Evolutionary conservation across 2,329 filamentous ascomycete species (phyloP), one percentile per base, ranked within the genome.

Genomic region (Cordyceps cicadae): DNA sequence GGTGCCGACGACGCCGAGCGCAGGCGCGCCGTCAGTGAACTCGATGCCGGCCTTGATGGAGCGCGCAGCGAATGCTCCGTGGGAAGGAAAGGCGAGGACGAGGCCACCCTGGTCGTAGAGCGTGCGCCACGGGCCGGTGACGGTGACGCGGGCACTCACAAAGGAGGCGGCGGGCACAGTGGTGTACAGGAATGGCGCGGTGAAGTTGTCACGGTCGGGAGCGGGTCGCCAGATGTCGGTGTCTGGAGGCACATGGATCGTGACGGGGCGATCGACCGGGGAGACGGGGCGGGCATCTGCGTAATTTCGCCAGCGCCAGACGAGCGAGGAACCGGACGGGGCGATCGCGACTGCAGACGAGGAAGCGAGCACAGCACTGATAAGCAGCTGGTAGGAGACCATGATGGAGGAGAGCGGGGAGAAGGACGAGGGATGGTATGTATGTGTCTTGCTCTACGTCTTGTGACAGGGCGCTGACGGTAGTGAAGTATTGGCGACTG

Each of bases 41-140:
- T 64, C 63, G 54, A 64, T 62, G 49, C 63, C 63, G 21, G 63
- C 63, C 34, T 64, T 64, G 62, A 64, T 64, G 62, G 62, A 64
- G 52, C 63, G 62, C 19, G 45, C 58, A 29, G 29, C 53, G 34
- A 60, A 53, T 24, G 29, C 43, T 21, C 3, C n/a, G 43, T 9
- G 43, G 43, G 61, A 62, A 29, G 45, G 45, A 21, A 60, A 64
- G 14, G 63, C n/a, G 19, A 64, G 24, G 24, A 63, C 59, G 32
- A 64, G 60, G n/a, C 63, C 63, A 62, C 63, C 63, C 32, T 64
- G 63, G 56, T 64, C 63, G 63, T 64, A 64, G 53, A 64, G 62
- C 37, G 63, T 64, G 54, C 63, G 62, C 63, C 63, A 64, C 26
- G 63, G 62, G 1, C 43, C 63, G 1, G 62, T 59, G 19, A 64